These are phyloP conservation scores for Nicotiana undulata DNA, from an alignment of 257 asterid genomes.

Conservation along the genomic window DNA sequence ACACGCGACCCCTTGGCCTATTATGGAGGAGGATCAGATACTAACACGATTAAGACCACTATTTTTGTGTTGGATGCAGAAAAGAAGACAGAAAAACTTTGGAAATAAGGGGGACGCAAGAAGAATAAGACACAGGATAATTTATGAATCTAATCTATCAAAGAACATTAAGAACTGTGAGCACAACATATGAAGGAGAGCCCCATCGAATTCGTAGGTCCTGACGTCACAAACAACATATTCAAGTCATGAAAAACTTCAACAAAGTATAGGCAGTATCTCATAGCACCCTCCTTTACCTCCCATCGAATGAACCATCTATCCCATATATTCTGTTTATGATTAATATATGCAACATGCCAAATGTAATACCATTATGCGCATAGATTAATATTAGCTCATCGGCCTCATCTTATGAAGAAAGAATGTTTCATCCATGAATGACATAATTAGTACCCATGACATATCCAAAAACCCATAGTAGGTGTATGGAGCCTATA, in stretches of 20 bases:
- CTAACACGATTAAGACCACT: neutral
- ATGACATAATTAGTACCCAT: too few relatives aligned
- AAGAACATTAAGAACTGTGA: neutral
- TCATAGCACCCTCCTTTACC: neutral
- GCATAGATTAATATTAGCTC: too few relatives aligned
- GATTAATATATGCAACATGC: too few relatives aligned
- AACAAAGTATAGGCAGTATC: neutral
- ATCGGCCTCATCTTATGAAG: too few relatives aligned
- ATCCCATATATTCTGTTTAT: too few relatives aligned
- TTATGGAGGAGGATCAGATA: neutral
- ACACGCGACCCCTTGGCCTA: too few relatives aligned
- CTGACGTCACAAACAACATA: neutral
- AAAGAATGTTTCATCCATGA: too few relatives aligned
- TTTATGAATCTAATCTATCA: neutral
- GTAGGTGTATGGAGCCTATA: too few relatives aligned
- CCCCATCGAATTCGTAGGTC: neutral
- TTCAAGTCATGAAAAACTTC: neutral
- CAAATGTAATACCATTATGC: too few relatives aligned
- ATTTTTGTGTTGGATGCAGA: neutral
- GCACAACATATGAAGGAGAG: neutral
- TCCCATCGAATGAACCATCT: too few relatives aligned
- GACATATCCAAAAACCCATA: too few relatives aligned
- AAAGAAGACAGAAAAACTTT: neutral
- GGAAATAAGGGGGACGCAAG: neutral
- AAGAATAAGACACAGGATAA: neutral